Conservation (phyloP, 257 asterid genomes). For the Osmanthus fragrans region DNA sequence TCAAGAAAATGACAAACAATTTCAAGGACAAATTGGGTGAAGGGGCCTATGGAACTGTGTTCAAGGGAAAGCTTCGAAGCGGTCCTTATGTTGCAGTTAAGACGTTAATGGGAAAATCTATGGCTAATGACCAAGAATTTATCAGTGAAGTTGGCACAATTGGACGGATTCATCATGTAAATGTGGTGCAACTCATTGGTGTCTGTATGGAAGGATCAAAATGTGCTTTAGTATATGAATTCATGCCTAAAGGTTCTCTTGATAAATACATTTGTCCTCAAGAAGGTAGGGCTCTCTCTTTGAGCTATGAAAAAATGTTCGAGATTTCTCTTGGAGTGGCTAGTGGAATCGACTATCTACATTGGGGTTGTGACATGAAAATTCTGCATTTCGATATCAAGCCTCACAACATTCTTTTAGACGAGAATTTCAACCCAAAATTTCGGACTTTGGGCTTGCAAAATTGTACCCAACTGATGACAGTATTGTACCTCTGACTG, state of each 20-base stretch:
- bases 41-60: constrained; percentile 52
- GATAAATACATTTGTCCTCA: constrained; percentile 33
- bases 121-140: background rate
- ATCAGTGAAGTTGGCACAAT: constrained; percentile 39
- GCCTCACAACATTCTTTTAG: too few relatives aligned
- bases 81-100: constrained; percentile 11
- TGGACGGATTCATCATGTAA: constrained; percentile 45
- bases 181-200: constrained; percentile 47
- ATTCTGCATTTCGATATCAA: too few relatives aligned
- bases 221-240: constrained; percentile 45
- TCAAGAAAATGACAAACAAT: constrained; percentile 48
- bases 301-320: constrained; percentile 38
- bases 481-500: too few relatives aligned
- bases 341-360: too few relatives aligned
- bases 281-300: constrained; percentile 8
- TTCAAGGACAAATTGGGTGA: constrained; percentile 48
- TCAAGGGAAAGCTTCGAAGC: constrained; percentile 51
- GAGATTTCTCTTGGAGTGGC: too few relatives aligned
- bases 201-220: constrained; percentile 40
- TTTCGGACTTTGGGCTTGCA: too few relatives aligned
- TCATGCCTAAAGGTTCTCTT: constrained; percentile 45
- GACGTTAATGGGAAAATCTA: background rate
- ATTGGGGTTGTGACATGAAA: too few relatives aligned
- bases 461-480: too few relatives aligned
- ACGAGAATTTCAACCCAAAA: too few relatives aligned